Conservation (phyloP, 139 green algal genomes). For the Coccomyxa sp. region DNA sequence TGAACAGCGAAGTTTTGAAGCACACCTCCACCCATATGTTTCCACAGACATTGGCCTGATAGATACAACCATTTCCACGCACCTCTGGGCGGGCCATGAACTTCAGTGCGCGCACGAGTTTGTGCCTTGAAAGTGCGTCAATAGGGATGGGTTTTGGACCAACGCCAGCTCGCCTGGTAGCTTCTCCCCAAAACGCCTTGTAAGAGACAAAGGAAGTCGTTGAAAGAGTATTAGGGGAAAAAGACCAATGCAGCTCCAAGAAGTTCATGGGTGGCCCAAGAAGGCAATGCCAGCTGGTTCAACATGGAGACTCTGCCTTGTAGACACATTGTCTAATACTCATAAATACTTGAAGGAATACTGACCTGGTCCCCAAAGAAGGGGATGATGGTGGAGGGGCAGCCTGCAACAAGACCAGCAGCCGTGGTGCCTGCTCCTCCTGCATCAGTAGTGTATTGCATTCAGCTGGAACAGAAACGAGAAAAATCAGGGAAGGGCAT, state of each 20-base stretch:
- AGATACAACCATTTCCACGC: neutral
- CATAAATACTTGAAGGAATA: neutral
- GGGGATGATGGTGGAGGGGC: neutral
- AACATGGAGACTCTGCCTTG: no score
- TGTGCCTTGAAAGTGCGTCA: neutral
- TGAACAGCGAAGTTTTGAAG: neutral
- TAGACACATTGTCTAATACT: no score
- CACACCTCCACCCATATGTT: neutral
- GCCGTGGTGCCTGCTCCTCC: conserved; percentile 60
- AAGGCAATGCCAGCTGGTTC: no score
- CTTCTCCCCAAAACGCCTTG: neutral
- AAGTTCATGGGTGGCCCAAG: no score
- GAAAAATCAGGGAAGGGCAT: no score
- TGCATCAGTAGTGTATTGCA: neutral
- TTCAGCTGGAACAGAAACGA: no score
- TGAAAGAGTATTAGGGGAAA: no score
- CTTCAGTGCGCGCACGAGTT: neutral
- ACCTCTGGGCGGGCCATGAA: neutral
- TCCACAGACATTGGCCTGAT: neutral
- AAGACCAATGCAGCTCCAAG: no score
- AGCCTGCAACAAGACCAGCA: conserved; percentile 4
- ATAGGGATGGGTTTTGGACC: neutral
- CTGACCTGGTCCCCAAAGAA: neutral
- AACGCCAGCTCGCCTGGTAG: neutral
- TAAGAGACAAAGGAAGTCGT: neutral